These are phyloP conservation scores for Sporothrix variecibatus DNA, from an alignment of 2,329 filamentous ascomycete genomes.

Conservation along the genomic window DNA sequence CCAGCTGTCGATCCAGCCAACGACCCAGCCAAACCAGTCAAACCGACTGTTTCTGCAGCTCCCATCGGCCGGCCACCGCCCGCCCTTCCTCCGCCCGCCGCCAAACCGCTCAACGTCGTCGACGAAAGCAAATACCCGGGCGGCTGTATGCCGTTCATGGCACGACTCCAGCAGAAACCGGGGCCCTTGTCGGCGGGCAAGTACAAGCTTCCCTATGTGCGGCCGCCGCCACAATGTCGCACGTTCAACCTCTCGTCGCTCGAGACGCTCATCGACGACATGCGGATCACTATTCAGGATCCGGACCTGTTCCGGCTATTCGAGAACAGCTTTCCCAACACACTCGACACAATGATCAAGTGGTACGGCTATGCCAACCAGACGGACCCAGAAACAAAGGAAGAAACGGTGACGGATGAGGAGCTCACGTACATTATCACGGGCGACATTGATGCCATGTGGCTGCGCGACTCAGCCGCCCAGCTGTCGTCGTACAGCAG, in stretches of 20 bases:
- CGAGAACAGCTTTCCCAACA: conserved; percentile 72
- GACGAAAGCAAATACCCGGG: conserved; percentile 15
- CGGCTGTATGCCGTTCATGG: conserved; percentile 26
- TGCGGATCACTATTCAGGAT: conserved; percentile 71
- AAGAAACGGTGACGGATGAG: conserved; percentile 23
- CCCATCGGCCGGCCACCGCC: not conserved
- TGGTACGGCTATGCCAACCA: conserved; percentile 32
- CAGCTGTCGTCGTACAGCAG: conserved; percentile 74
- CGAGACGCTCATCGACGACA: conserved; percentile 71
- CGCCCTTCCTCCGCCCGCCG: not conserved
- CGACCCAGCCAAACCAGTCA: no score
- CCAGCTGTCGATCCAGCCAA: not conserved
- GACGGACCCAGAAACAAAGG: conserved; percentile 12
- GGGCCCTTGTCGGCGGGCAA: conserved; percentile 75
- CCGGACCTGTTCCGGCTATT: conserved; percentile 74
- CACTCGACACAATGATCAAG: conserved; percentile 46
- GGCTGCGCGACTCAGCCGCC: conserved; percentile 52
- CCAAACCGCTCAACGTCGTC: not conserved
- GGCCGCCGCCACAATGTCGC: conserved; percentile 73
- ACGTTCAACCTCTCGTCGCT: conserved; percentile 78
- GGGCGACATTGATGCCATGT: conserved; percentile 39
- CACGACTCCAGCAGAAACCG: conserved; percentile 34
- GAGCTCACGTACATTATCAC: conserved; percentile 68
- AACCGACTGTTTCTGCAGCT: no score
- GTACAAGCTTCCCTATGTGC: conserved; percentile 75